Conservation (phyloP, 73 alveolate species). For the Uronychia setigera region DNA sequence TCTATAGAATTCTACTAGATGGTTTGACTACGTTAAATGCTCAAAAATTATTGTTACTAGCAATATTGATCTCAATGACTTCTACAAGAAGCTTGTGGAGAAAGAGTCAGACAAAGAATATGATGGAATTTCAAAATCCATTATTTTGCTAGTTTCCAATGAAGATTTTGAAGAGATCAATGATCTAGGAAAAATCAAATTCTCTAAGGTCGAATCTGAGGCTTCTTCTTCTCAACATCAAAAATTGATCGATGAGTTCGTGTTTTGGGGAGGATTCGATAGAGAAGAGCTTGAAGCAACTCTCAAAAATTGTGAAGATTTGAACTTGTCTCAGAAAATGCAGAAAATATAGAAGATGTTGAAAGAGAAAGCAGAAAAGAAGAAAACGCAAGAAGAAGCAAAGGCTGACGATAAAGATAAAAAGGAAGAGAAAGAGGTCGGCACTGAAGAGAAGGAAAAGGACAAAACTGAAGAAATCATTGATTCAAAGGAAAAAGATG, state of each 20-base stretch:
- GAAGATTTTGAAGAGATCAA: slow-evolving; percentile 10
- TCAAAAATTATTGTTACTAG: slow-evolving; percentile 42
- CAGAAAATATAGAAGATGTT: not conserved
- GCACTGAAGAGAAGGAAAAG: not conserved
- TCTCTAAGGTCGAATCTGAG: not conserved
- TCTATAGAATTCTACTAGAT: slow-evolving; percentile 14
- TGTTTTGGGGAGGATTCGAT: slow-evolving; percentile 49
- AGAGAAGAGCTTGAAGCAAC: not conserved
- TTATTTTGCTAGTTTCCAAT: slow-evolving; percentile 15
- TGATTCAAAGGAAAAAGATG: not conserved
- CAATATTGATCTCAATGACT: slow-evolving; percentile 45
- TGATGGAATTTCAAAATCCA: not conserved
- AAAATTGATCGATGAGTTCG: slow-evolving; percentile 34
- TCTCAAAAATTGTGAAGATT: not conserved
- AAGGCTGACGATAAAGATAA: slow-evolving; percentile 7
- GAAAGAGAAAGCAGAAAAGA: slow-evolving; percentile 7
- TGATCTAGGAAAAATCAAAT: slow-evolving; percentile 12
- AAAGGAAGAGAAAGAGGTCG: not conserved
- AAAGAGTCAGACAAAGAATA: slow-evolving; percentile 10
- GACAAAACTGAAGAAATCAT: slow-evolving; percentile 1
- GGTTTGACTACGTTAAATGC: not conserved
- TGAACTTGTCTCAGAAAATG: not conserved
- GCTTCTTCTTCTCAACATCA: not conserved
- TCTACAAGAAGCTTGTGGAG: slow-evolving; percentile 25
- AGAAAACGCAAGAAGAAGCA: not conserved